Percentiles rank a stretch among this genome's conserved stretches.
Evolutionary conservation across 1,284 basidiomycete genomes (phyloP).

Genomic region (Trametes sp.): DNA sequence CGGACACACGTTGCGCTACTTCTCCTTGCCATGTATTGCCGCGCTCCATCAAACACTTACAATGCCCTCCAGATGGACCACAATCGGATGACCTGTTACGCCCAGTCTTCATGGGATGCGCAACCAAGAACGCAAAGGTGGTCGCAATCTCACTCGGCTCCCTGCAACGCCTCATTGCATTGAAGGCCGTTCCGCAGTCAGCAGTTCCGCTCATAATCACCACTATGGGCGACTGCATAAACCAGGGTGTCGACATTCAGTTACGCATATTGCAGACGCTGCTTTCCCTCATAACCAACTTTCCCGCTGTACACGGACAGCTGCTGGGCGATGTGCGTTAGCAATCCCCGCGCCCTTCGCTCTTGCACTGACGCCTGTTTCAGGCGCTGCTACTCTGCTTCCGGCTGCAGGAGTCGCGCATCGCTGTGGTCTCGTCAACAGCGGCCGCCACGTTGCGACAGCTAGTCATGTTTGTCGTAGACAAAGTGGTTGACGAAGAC

Average conservation of each 20-base stretch:
- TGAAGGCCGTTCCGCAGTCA: constrained; percentile 85
- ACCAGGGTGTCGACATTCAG: constrained; percentile 94
- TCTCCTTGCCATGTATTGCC: not conserved
- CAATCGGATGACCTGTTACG: constrained; percentile 84
- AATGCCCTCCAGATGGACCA: constrained; percentile 63
- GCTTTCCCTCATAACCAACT: constrained; percentile 89
- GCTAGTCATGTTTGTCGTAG: constrained; percentile 97
- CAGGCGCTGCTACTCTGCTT: constrained; percentile 93
- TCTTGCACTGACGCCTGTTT: constrained; percentile 15
- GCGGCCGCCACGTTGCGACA: constrained; percentile 97
- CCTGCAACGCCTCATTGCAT: constrained; percentile 88
- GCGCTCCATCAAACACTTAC: not conserved
- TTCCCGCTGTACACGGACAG: constrained; percentile 79
- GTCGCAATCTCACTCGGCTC: constrained; percentile 92
- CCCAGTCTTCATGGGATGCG: constrained; percentile 94
- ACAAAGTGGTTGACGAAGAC: constrained; percentile 91
- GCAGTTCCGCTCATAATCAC: constrained; percentile 81
- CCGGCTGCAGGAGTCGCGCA: constrained; percentile 93
- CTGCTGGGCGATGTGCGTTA: constrained; percentile 79
- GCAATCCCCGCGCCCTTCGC: not conserved
- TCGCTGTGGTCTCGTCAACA: constrained; percentile 95
- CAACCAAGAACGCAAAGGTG: constrained; percentile 93
- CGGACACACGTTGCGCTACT: too few species aligned
- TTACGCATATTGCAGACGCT: constrained; percentile 91
- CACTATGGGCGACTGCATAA: constrained; percentile 87